Percentiles rank a stretch among this genome's conserved stretches.
Evolutionary conservation across 495 filamentous ascomycete genomes (phyloP).

Genomic region (Penicillium bialowiezense): DNA sequence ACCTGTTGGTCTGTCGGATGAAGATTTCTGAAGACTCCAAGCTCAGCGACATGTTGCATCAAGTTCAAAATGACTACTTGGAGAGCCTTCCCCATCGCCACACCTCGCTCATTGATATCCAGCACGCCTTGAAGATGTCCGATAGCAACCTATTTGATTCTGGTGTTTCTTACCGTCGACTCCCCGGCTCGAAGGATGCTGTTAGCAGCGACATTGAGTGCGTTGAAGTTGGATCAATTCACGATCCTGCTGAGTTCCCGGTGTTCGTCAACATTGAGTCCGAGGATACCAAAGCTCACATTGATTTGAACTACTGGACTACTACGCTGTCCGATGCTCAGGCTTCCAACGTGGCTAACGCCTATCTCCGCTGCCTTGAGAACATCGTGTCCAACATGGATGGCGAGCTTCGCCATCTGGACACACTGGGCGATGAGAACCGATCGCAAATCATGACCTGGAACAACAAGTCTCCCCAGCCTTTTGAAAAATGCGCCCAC

Average conservation of each 20-base stretch:
- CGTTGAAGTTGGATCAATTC: conserved; percentile 38
- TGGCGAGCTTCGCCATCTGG: conserved; percentile 32
- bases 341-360: conserved; percentile 49
- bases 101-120: conserved; percentile 52
- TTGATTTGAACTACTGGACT: conserved; percentile 59
- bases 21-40: conserved; percentile 24
- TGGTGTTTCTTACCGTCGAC: conserved; percentile 43
- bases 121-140: conserved; percentile 43
- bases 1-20: conserved; percentile 52
- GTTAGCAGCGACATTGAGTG: conserved; percentile 34
- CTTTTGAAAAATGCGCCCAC: conserved; percentile 40
- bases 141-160: conserved; percentile 42
- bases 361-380: conserved; percentile 43
- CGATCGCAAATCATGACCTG: conserved; percentile 38
- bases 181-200: conserved; percentile 22
- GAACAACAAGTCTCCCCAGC: conserved; percentile 40
- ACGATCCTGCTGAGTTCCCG: conserved; percentile 57
- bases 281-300: conserved; percentile 38
- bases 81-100: conserved; percentile 46
- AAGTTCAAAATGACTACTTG: conserved; percentile 51
- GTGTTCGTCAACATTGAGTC: conserved; percentile 55
- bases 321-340: conserved; percentile 45
- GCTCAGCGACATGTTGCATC: conserved; percentile 30
- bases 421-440: conserved; percentile 36
- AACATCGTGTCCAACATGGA: conserved; percentile 38